Conservation (phyloP, 2,329 filamentous ascomycete genomes). For the Scytalidium sp. region DNA sequence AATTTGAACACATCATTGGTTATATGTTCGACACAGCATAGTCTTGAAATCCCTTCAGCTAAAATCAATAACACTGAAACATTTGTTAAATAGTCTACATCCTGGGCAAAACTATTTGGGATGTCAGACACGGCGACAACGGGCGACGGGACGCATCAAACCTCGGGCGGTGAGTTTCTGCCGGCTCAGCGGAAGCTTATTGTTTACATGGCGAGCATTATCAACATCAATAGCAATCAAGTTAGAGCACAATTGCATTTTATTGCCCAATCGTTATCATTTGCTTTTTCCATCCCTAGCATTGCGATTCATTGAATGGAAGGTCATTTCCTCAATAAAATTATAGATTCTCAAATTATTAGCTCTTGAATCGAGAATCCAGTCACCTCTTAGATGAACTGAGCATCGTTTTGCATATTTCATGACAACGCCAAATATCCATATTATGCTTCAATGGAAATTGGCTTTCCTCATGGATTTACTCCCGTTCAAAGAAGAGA, state of each 20-base stretch:
- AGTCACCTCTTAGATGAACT: not conserved
- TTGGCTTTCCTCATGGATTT: slow-evolving; percentile 13
- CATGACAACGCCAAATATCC: too few species aligned
- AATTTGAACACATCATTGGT: too few species aligned
- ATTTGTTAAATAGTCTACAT: too few species aligned
- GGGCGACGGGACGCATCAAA: too few species aligned
- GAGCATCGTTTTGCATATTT: not conserved
- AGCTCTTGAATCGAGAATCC: not conserved
- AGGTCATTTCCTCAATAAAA: too few species aligned
- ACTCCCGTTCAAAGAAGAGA: slow-evolving; percentile 24
- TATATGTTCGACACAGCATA: too few species aligned
- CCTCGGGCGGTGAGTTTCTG: not conserved
- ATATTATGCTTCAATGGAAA: not conserved
- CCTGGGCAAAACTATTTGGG: too few species aligned
- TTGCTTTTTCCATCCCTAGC: not conserved
- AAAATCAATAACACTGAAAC: too few species aligned
- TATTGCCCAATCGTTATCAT: not conserved
- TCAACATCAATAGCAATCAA: not conserved
- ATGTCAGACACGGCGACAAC: too few species aligned
- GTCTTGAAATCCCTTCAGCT: too few species aligned
- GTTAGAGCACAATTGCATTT: not conserved
- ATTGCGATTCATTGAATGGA: too few species aligned
- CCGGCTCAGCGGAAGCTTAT: not conserved
- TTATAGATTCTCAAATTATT: too few species aligned
- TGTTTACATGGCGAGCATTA: not conserved